Evolutionary conservation across 306 rosid genomes (phyloP), one percentile per base, ranked within the genome.

Genomic region (Hippophae gyantsensis): DNA sequence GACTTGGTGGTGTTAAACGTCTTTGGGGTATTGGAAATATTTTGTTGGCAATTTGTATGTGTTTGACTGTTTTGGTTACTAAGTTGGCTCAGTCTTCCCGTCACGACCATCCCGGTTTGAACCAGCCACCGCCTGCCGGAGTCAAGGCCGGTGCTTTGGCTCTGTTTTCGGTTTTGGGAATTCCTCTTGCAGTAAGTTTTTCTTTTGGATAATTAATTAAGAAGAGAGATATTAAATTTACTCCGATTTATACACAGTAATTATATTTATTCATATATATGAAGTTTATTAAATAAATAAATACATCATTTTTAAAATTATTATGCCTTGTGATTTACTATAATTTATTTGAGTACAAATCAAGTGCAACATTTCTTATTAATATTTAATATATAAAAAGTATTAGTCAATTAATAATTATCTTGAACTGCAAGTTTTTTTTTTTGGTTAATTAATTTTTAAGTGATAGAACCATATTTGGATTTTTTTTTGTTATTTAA

Each of bases 21-120:
- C 12, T 80, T 0, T 92, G 98, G 98, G 98, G 88, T 1, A 53
- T 83, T 1, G 98, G 83, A 0, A 92, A 92, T 54, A 72, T 92
- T 69, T 2, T 92, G 26, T 79, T 92, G 5, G 81, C 94, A 0
- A 5, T 76, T 14, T 74, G 76, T 5, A 63, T 85, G 67, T 82
- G 64, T 0, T 7, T 76, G 57, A 90, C 85, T 0, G 86, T 87
- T 32, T 68, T 85, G 52, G 68, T 90, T 27, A 87, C 94, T 1
- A 90, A 84, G 64, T 1, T 81, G 42, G 97, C 97, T 1, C 23
- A 76, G 27, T 43, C 76, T 0, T 67, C 84, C 6, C 67, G 71
- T 4, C 55, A 11, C 8, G 45, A 23, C 8, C 65, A 0, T 2
- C 41, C 0, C 11, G 58, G 60, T 14, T 51, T n/a, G 45, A 72